Evolutionary conservation across 306 rosid genomes (phyloP), one percentile per base, ranked within the genome.

Genomic region (Dalbergia cultrata): DNA sequence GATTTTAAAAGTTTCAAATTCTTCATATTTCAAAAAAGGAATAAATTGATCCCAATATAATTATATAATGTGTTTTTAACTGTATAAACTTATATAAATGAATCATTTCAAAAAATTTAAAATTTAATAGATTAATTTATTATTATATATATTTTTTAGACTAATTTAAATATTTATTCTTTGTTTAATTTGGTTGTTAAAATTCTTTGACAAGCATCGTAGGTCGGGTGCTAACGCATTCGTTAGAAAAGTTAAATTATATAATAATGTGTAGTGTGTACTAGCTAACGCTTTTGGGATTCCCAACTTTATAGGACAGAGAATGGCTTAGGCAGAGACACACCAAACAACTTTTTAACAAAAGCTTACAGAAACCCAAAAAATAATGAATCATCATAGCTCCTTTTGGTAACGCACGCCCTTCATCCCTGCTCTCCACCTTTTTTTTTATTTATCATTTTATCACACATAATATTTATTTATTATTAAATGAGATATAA

Each of bases 361-460:
- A 83, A 82, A 84, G 85, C 70, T 54, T 34, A 72, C 71, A 57
- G 75, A 64, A 67, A 85, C 67, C 78, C 75, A 81, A 84, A 86
- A 78, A 88, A 73, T 77, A 67, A 78, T 79, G 78, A 86, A 81
- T 87, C 70, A 86, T 86, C 22, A 85, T 53, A 71, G 79, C 58
- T 75, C 79, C 92, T 89, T 92, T 92, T 85, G 70, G 90, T 44
- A 86, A 88, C 91, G 91, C 97, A 92, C 92, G 97, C 94, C 83
- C 97, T 77, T 83, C 49, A 41, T 44, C 19, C 34, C 26, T 37
- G 8, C 7, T 34, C 5, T 43, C 9, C 13, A 31, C 13, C 26
- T 80, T 33, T 72, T 26, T 26, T 26, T 26, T 26, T 1, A n/a
- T n/a, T n/a, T n/a, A n/a, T n/a, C n/a, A n/a, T n/a, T n/a, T n/a